Conservation (phyloP, 306 rosid genomes). For the Corylus avellana region DNA sequence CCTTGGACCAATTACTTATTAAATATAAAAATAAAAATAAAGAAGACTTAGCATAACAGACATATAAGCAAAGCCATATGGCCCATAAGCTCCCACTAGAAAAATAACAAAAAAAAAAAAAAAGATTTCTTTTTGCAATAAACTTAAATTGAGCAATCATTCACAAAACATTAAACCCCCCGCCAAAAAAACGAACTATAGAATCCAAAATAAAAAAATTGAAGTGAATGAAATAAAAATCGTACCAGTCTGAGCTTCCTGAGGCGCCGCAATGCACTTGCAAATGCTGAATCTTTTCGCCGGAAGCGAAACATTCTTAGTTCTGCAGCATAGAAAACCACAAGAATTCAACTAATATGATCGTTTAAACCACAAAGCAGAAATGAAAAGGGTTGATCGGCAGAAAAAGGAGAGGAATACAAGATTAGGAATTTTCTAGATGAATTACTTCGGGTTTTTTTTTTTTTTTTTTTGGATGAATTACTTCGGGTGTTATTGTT, state of each 20-base stretch:
- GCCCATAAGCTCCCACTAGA: background rate
- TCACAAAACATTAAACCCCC: no score
- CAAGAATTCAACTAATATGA: background rate
- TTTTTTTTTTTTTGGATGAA: no score
- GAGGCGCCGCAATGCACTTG: slow-evolving; percentile 74
- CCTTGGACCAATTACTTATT: no score
- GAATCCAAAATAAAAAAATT: background rate
- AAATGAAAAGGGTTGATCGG: no score
- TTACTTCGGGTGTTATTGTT: no score
- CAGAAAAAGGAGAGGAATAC: no score
- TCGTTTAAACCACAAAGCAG: background rate
- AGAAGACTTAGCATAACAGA: background rate
- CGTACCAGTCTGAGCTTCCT: slow-evolving; percentile 62
- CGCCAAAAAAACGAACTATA: no score
- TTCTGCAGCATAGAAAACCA: slow-evolving; percentile 40
- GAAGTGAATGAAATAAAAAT: background rate
- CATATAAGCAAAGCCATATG: background rate
- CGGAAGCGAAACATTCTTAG: slow-evolving; percentile 44
- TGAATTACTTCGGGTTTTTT: no score
- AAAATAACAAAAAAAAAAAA: background rate
- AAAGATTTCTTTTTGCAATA: no score
- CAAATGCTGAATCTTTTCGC: slow-evolving; percentile 46
- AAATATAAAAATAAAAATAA: no score
- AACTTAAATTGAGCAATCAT: background rate
- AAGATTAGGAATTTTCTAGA: no score